A percentile compares a stretch with the other conserved stretches of the same genome.
Conservation (phyloP, 2,329 filamentous ascomycete genomes). For the Aureobasidium sp. region DNA sequence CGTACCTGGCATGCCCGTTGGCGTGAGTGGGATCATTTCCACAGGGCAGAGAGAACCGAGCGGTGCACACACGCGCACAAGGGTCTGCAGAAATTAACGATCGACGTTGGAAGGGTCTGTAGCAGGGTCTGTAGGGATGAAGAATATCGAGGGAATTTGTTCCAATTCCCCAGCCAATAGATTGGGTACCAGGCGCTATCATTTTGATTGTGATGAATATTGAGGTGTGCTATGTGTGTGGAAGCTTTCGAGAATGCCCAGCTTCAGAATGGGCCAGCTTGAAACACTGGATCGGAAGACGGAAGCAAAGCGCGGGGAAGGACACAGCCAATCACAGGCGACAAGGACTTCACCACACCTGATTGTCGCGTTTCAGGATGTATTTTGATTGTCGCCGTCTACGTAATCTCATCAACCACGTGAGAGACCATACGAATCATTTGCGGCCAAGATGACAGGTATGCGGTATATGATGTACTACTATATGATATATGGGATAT, state of each 20-base stretch:
- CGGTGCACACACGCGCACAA: constrained; percentile 1
- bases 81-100: constrained; percentile 10
- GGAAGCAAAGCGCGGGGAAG: background rate
- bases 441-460: constrained; percentile 7
- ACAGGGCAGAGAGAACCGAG: constrained; percentile 10
- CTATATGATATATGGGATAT: constrained; percentile 7
- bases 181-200: background rate
- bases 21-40: background rate
- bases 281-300: constrained; percentile 4
- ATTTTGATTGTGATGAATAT: constrained; percentile 4
- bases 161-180: background rate
- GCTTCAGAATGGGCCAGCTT: background rate
- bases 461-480: constrained; percentile 3
- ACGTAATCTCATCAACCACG: background rate
- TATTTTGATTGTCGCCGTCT: background rate
- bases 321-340: background rate
- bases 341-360: background rate
- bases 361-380: background rate
- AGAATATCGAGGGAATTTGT: background rate
- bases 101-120: background rate
- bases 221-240: background rate
- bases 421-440: background rate
- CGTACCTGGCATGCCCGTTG: constrained; percentile 1
- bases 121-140: constrained; percentile 6
- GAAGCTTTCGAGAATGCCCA: constrained; percentile 6